A percentile compares a stretch with the other conserved stretches of the same genome.
These are phyloP conservation scores for Cercophora newfieldiana DNA, from an alignment of 495 filamentous ascomycete genomes.

Conservation along the genomic window DNA sequence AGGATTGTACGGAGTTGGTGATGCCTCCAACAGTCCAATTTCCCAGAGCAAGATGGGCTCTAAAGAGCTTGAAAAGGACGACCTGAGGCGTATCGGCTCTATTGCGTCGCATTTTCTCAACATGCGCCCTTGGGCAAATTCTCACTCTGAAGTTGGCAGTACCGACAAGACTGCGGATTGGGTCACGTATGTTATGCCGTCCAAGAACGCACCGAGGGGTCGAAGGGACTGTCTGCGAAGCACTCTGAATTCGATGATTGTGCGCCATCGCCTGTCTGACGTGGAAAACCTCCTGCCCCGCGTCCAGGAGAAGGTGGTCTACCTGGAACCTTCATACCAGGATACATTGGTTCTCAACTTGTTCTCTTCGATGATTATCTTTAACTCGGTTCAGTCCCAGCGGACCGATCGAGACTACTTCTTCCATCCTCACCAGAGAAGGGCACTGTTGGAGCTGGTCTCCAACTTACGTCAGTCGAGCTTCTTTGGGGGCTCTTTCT, in stretches of 20 bases:
- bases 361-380: constrained; percentile 75
- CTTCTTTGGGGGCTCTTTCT: constrained; percentile 83
- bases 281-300: constrained; percentile 65
- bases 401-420: constrained; percentile 82
- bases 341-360: constrained; percentile 83
- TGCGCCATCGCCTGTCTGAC: constrained; percentile 74
- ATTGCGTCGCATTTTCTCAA: constrained; percentile 71
- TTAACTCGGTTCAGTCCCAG: constrained; percentile 90
- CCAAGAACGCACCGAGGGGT: constrained; percentile 51
- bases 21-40: neutral
- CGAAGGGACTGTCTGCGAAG: constrained; percentile 62
- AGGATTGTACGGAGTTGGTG: constrained; percentile 69
- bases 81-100: constrained; percentile 71
- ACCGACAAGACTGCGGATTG: constrained; percentile 58
- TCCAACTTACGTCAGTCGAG: constrained; percentile 82
- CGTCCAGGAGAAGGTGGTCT: constrained; percentile 67
- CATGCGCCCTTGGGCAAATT: constrained; percentile 71
- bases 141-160: constrained; percentile 35
- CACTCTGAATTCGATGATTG: constrained; percentile 72
- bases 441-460: constrained; percentile 63
- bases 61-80: constrained; percentile 60
- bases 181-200: constrained; percentile 72
- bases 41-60: constrained; percentile 18
- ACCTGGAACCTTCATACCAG: constrained; percentile 77
- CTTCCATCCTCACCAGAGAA: constrained; percentile 72